These are phyloP conservation scores for Guadua angustifolia DNA, from an alignment of 176 grass and related monocot species.

Conservation along the genomic window DNA sequence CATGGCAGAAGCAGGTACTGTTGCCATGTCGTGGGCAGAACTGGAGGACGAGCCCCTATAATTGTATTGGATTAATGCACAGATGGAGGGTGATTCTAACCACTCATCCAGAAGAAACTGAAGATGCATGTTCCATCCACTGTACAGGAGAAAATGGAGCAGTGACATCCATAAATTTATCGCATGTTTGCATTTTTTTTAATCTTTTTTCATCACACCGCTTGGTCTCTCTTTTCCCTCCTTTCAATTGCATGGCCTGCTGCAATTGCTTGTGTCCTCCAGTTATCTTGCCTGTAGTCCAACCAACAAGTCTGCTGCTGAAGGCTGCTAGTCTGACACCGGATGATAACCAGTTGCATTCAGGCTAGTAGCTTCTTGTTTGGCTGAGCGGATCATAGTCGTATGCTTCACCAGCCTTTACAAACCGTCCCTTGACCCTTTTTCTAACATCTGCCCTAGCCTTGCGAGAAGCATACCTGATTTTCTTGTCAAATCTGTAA, in stretches of 20 bases:
- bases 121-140: constrained; percentile 50
- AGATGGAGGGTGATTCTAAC: constrained; percentile 34
- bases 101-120: constrained; percentile 47
- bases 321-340: constrained; percentile 47
- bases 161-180: constrained; percentile 38
- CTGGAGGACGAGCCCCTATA: constrained; percentile 16
- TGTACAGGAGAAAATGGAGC: constrained; percentile 55
- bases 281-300: constrained; percentile 27
- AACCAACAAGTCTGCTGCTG: constrained; percentile 38
- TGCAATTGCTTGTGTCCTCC: constrained; percentile 19
- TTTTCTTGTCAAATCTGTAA: constrained; percentile 94
- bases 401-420: constrained; percentile 94
- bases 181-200: constrained; percentile 35
- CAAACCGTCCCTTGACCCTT: constrained; percentile 90
- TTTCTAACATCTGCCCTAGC: constrained; percentile 90
- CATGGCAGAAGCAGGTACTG: not conserved
- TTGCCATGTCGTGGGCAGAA: constrained; percentile 16
- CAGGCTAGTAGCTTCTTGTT: constrained; percentile 60
- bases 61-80: constrained; percentile 40
- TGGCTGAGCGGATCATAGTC: constrained; percentile 90
- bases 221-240: not conserved
- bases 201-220: constrained; percentile 24
- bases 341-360: constrained; percentile 13
- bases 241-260: constrained; percentile 16
- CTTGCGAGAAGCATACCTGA: constrained; percentile 96